A percentile compares a stretch with the other conserved stretches of the same genome.
Evolutionary conservation across 2,329 filamentous ascomycete species (phyloP).

Genomic region (Pleurostoma richardsiae): DNA sequence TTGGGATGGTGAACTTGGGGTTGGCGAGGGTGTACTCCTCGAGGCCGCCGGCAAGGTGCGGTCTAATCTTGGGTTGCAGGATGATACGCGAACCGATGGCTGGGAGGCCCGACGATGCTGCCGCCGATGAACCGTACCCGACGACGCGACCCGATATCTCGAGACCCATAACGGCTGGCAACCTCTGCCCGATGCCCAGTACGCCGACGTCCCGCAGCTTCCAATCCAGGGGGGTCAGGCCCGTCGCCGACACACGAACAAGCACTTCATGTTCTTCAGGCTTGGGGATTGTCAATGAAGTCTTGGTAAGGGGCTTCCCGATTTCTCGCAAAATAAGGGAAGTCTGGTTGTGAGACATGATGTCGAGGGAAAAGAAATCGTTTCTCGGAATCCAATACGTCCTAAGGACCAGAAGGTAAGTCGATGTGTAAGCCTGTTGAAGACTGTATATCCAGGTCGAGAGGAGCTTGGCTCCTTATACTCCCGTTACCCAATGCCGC

Average conservation of each 20-base stretch:
- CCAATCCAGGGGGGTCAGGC: background rate
- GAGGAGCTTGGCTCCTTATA: too few relatives aligned
- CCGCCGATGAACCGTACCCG: background rate
- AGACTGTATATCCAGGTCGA: too few relatives aligned
- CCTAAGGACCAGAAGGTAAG: background rate
- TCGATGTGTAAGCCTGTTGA: too few relatives aligned
- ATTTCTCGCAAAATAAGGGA: background rate
- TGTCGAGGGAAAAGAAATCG: background rate
- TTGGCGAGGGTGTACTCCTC: background rate
- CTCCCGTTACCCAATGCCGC: too few relatives aligned
- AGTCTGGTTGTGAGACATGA: background rate
- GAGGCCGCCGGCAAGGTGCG: background rate
- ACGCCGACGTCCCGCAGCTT: background rate
- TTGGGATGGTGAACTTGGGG: background rate
- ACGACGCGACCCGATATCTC: slow-evolving; percentile 1
- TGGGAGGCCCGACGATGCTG: background rate
- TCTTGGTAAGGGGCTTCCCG: background rate
- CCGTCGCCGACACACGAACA: background rate
- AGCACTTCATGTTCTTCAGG: background rate
- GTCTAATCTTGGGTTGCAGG: background rate
- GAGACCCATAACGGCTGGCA: background rate
- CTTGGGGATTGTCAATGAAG: background rate
- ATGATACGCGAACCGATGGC: background rate
- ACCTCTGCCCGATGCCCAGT: background rate
- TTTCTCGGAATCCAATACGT: background rate